Conservation (phyloP, 23 red algal species). For the Gracilaria gracilis region DNA sequence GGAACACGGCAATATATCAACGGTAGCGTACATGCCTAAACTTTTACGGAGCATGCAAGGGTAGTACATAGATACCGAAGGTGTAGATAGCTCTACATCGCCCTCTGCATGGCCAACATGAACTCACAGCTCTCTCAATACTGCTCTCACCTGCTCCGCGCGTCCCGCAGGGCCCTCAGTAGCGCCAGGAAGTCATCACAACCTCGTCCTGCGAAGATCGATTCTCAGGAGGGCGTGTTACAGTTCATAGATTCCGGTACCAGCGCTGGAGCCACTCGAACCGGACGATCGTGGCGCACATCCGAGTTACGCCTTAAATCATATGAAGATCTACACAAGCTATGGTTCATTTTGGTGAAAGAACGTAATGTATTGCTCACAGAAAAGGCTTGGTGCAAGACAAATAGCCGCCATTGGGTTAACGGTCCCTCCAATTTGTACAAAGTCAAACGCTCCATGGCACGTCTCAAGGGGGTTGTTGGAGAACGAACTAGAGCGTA, state of each 20-base stretch:
- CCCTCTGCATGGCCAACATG: not conserved
- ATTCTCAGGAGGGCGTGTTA: slow-evolving; percentile 70
- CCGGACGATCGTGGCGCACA: slow-evolving; percentile 86
- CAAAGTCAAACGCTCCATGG: slow-evolving; percentile 84
- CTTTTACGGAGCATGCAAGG: too few relatives aligned
- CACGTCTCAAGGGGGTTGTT: slow-evolving; percentile 76
- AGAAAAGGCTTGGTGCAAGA: slow-evolving; percentile 88
- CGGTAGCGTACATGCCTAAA: too few relatives aligned
- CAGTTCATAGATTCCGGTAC: slow-evolving; percentile 76
- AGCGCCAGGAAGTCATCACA: not conserved
- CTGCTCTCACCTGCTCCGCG: not conserved
- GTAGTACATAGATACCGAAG: too few relatives aligned
- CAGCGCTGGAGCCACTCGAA: slow-evolving; percentile 57
- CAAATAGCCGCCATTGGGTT: slow-evolving; percentile 75
- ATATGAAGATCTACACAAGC: slow-evolving; percentile 91
- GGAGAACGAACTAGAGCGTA: slow-evolving; percentile 72
- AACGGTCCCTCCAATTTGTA: slow-evolving; percentile 72
- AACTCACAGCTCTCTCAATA: not conserved
- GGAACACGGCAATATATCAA: too few relatives aligned
- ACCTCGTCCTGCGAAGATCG: slow-evolving; percentile 20
- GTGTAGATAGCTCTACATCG: too few relatives aligned
- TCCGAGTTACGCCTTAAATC: slow-evolving; percentile 96
- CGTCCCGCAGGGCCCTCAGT: not conserved
- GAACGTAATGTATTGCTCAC: slow-evolving; percentile 87
- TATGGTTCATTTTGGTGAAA: slow-evolving; percentile 95